phyloP scores from a whole-genome alignment of 2,329 filamentous ascomycete species.

The Emmonsiellopsis sp. region DNA sequence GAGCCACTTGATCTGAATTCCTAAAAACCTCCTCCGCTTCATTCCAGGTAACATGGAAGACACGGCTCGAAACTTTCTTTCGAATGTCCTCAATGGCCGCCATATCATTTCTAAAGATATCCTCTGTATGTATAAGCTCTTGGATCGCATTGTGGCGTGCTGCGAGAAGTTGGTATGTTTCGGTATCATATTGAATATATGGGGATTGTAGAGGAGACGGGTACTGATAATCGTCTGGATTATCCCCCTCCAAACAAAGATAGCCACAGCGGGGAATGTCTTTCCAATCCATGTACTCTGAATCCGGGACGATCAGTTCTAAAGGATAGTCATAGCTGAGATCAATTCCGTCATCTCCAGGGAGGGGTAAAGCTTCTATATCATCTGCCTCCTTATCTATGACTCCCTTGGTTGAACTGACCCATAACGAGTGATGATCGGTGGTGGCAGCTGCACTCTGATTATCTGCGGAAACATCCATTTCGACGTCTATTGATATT shows the following conservation, averaged over 20 bases:
- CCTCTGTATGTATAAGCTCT: not conserved
- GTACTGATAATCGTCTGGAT: not conserved
- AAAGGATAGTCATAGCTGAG: not conserved
- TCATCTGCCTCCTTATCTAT: not conserved
- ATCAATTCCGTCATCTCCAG: not conserved
- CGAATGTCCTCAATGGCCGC: not conserved
- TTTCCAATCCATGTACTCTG: not conserved
- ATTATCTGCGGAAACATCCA: not conserved
- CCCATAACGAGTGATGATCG: not conserved
- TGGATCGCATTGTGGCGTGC: not conserved
- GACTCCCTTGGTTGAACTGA: not conserved
- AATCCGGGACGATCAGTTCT: not conserved
- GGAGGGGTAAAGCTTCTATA: not conserved
- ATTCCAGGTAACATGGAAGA: constrained; percentile 32
- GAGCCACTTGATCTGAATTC: constrained; percentile 81
- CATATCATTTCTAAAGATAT: not conserved
- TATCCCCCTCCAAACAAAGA: not conserved
- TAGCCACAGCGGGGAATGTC: not conserved
- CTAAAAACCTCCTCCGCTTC: constrained; percentile 86
- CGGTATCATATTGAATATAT: not conserved
- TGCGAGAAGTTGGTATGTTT: not conserved
- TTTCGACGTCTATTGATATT: not conserved
- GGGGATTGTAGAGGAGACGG: not conserved
- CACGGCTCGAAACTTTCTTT: not conserved
- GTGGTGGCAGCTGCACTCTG: not conserved